Evolutionary conservation across 2,329 filamentous ascomycete genomes (phyloP), one percentile per base, ranked within the genome.

Genomic region (Claviceps digitariae): DNA sequence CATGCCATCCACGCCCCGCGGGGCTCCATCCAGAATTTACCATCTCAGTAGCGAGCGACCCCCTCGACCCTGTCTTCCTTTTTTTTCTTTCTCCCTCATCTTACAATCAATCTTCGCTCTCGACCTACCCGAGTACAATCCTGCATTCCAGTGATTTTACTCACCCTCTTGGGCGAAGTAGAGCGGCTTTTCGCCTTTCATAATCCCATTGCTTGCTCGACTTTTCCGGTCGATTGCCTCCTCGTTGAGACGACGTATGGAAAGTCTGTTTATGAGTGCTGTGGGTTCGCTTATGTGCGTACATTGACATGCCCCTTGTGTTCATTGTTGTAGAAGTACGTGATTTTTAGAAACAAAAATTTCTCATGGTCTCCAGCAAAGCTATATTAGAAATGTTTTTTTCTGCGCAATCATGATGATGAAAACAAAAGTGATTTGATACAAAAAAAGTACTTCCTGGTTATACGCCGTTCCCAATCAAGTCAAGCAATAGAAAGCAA

Each of bases 211-310:
- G 68, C 71, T 68, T 70, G 69, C 73, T 72, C 65, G 56, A 64
- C 51, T 63, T 34, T 34, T 41, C 15, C 21, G 10, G 27, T 15
- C 7, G 63, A n/a, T 38, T 62, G 60, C 62, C 61, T 61, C 48
- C 25, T 52, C 27, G 29, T 17, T 21, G 45, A 45, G 34, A 34
- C 38, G 17, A 36, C 3, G 13, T 20, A 51, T 31, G 44, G 25
- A 12, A 6, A 25, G 50, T 52, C 34, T 40, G 34, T 47, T 47
- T 31, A 67, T 69, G 73, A 72, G 74, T 71, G 72, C 70, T 66
- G 68, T 71, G 72, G 78, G 76, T 81, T 81, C 78, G 78, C 78
- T 71, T 81, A 76, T 77, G 77, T 67, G 77, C 77, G 72, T 66
- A 81, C 76, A 81, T 76, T 27, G 25, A 23, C 9, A 17, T 36